A percentile compares a stretch with the other conserved stretches of the same genome.
Conservation (phyloP, 495 filamentous ascomycete genomes). For the Ascobolus immersus region DNA sequence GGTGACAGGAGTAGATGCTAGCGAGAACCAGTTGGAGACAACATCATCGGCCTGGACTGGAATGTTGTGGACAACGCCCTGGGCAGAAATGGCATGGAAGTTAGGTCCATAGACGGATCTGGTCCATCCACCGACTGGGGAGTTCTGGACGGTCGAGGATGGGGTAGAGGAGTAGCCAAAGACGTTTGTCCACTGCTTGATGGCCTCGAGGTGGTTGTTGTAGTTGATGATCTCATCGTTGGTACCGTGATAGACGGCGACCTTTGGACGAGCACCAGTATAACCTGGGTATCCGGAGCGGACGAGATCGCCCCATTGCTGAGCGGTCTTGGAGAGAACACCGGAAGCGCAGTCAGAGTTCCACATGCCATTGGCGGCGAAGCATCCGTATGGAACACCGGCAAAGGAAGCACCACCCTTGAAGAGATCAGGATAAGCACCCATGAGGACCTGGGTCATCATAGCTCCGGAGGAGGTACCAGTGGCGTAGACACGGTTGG, state of each 20-base stretch:
- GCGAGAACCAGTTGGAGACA: constrained; percentile 1
- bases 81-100: constrained; percentile 7
- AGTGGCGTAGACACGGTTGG: constrained; percentile 25
- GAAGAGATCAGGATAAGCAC: constrained; percentile 28
- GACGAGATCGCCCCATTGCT: constrained; percentile 25
- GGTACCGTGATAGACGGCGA: constrained; percentile 30
- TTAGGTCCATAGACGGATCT: constrained; percentile 25
- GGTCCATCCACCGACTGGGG: constrained; percentile 26
- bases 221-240: constrained; percentile 24
- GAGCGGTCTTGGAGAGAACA: constrained; percentile 21
- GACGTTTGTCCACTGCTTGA: constrained; percentile 29
- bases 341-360: constrained; percentile 23
- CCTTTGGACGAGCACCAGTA: constrained; percentile 21
- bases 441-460: constrained; percentile 29
- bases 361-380: constrained; percentile 24
- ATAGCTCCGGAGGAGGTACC: constrained; percentile 30
- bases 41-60: constrained; percentile 4
- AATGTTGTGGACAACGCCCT: constrained; percentile 8
- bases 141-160: constrained; percentile 18
- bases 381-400: constrained; percentile 26
- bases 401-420: constrained; percentile 25
- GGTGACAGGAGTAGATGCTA: background rate
- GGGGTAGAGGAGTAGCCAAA: constrained; percentile 18
- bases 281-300: constrained; percentile 25
- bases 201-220: constrained; percentile 24